Evolutionary conservation across 768 basidiomycete genomes (phyloP).

Genomic region (Suillus ampliporus): DNA sequence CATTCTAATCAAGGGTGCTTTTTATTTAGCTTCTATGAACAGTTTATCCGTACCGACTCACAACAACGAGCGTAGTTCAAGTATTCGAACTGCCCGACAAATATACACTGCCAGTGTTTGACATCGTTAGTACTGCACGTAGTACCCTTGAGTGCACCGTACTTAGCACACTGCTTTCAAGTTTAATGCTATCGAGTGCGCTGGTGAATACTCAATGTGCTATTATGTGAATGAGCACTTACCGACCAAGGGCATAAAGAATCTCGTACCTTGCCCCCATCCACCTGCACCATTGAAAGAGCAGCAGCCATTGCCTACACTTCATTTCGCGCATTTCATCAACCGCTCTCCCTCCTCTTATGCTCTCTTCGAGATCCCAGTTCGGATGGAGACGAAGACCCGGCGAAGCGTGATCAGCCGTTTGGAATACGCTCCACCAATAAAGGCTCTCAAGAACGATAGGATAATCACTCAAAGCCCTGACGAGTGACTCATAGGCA

Average conservation of each 20-base stretch:
- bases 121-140: too few species aligned
- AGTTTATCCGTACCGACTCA: not conserved
- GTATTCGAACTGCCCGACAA: not conserved
- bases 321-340: slow-evolving; percentile 94
- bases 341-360: slow-evolving; percentile 59
- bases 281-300: slow-evolving; percentile 26
- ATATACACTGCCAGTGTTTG: not conserved
- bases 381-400: slow-evolving; percentile 47
- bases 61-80: not conserved
- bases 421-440: slow-evolving; percentile 97
- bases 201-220: too few species aligned
- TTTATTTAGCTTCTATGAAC: not conserved
- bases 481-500: slow-evolving; percentile 74
- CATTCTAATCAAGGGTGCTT: not conserved
- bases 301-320: slow-evolving; percentile 75
- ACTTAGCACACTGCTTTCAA: too few species aligned
- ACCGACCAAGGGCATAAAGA: too few species aligned
- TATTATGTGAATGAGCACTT: too few species aligned
- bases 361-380: slow-evolving; percentile 15
- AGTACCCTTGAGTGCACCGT: too few species aligned
- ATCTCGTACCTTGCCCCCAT: too few species aligned
- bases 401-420: slow-evolving; percentile 70
- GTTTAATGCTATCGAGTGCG: too few species aligned
- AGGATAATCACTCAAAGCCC: slow-evolving; percentile 75
- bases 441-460: slow-evolving; percentile 19